Base-by-base conservation (phyloP, 164 flowering plant genomes). In the Vitis labrusca region DNA sequence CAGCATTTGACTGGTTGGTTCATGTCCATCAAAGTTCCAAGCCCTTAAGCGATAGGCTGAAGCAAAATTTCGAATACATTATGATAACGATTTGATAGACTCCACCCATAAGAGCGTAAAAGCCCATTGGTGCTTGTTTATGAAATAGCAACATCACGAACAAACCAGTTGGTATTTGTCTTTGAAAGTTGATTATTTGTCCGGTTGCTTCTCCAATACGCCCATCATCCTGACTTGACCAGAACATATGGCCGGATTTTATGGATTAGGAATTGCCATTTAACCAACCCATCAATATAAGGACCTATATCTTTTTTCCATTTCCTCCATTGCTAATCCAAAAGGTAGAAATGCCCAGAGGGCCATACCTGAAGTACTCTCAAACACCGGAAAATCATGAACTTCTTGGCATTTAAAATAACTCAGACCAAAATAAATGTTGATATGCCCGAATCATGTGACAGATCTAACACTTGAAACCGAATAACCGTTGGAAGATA, bases 401-500 rank as follows among this genome's bases (percentile, higher is more conserved):
- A 37, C 44, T 37, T 1, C 44, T 37, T 37, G 44, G 7, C 7
- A 37, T 3, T 37, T 37, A 6, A 3, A 37, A 37, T 37, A 37
- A 37, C 5, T 37, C 44, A 3, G 44, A 37, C 44, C 44, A 37
- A 37, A 37, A 5, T 37, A 37, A 6, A 5, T 37, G 44, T 37
- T 14, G 50, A 62, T 32, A 32, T 68, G 2, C 55, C 48, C 54
- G 49, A 30, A 47, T 57, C 37, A 59, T 17, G 64, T 37, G 9
- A 72, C 44, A 19, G 69, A 66, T 67, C 50, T 48, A 61, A 70
- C 47, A 57, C 54, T 64, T 44, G 78, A 73, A 69, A 73, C 67
- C 17, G 81, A 76, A 69, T 29, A 60, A 17, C 83, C 87, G 73
- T 88, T 83, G 58, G 71, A 55, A 72, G 79, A 67, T 29, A 66